phyloP scores from a whole-genome alignment of 306 rosid species.

The Dryas drummondii region DNA sequence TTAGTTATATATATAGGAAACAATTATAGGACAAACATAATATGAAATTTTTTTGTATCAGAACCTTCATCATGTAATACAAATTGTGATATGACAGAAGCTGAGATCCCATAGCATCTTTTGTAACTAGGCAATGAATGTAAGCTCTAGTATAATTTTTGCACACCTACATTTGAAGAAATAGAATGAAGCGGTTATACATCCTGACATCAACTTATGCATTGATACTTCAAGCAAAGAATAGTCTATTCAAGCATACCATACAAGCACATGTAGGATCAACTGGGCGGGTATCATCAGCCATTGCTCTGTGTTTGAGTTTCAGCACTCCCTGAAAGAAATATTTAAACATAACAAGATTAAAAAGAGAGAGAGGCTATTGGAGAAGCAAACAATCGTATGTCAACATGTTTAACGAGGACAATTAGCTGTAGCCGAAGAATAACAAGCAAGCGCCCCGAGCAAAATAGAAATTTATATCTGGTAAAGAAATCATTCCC shows the following conservation, averaged over 20 bases:
- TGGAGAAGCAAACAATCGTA: neutral
- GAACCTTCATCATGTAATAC: slow-evolving; percentile 88
- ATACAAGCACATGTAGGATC: slow-evolving; percentile 86
- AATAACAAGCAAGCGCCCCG: neutral
- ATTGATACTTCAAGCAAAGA: slow-evolving; percentile 18
- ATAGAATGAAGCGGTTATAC: slow-evolving; percentile 25
- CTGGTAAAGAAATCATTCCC: neutral
- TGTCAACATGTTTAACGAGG: neutral
- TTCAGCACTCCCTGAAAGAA: slow-evolving; percentile 77
- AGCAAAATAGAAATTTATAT: neutral
- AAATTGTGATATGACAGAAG: slow-evolving; percentile 93
- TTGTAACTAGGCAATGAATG: slow-evolving; percentile 90
- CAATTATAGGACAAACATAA: neutral
- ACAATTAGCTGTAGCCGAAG: neutral
- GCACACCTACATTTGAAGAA: slow-evolving; percentile 63
- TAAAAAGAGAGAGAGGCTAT: neutral
- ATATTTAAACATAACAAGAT: slow-evolving; percentile 3
- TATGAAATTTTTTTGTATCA: neutral
- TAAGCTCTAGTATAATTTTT: slow-evolving; percentile 89
- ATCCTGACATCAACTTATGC: slow-evolving; percentile 3
- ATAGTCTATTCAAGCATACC: slow-evolving; percentile 50
- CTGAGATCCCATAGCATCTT: slow-evolving; percentile 99
- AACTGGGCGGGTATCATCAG: slow-evolving; percentile 87
- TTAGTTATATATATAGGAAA: neutral
- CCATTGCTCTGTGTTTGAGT: slow-evolving; percentile 80